Conservation (phyloP, 495 filamentous ascomycete genomes). For the Massariosphaeria phaeospora region DNA sequence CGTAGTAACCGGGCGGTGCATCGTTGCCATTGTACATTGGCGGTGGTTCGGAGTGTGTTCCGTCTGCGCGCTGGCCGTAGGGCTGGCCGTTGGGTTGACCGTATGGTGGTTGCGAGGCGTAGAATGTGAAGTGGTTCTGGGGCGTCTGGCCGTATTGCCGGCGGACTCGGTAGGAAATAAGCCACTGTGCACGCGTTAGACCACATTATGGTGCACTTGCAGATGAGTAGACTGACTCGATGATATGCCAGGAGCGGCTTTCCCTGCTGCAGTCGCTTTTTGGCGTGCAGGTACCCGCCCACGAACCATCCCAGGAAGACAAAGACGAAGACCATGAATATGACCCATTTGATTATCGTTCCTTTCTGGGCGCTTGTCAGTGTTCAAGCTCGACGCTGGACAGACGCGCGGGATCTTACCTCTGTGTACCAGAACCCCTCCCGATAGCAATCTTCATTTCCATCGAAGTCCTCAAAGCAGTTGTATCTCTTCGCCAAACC, state of each 20-base stretch:
- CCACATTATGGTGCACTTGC: neutral
- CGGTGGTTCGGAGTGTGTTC: constrained; percentile 42
- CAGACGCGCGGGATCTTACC: constrained; percentile 1
- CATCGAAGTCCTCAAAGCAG: constrained; percentile 22
- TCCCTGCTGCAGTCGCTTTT: constrained; percentile 57
- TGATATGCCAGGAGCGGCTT: constrained; percentile 61
- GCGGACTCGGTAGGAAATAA: constrained; percentile 53
- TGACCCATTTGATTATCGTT: constrained; percentile 61
- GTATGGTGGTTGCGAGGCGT: constrained; percentile 40
- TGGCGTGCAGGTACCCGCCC: constrained; percentile 60
- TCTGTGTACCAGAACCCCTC: constrained; percentile 27
- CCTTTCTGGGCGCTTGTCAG: constrained; percentile 46
- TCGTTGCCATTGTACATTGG: constrained; percentile 43
- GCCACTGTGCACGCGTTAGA: constrained; percentile 49
- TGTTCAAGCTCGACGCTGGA: neutral
- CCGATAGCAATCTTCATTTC: constrained; percentile 15
- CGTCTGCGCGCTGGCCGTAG: constrained; percentile 41
- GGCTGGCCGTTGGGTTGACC: constrained; percentile 38
- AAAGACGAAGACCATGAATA: constrained; percentile 51
- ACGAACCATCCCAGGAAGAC: constrained; percentile 53
- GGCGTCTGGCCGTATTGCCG: constrained; percentile 43
- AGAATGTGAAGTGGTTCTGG: constrained; percentile 44
- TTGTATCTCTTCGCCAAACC: constrained; percentile 13
- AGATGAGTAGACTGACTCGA: constrained; percentile 44
- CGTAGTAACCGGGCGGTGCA: constrained; percentile 52